phyloP scores from a whole-genome alignment of 75 land plant species.

The Sequoiadendron giganteum region DNA sequence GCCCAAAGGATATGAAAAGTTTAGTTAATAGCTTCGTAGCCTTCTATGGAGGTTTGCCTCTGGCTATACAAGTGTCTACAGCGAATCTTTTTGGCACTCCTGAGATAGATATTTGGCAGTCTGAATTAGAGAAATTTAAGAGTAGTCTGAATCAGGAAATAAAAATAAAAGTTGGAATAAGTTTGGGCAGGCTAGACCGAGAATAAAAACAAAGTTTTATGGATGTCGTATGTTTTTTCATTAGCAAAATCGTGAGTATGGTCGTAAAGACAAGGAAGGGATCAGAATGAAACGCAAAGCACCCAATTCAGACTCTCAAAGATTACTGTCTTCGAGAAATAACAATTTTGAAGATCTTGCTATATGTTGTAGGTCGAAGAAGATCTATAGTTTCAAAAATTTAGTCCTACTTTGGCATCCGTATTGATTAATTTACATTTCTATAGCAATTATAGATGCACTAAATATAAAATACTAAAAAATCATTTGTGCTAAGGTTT shows the following conservation, averaged over 20 bases:
- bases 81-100: neutral
- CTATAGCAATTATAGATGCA: no score
- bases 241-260: neutral
- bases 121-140: neutral
- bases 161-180: neutral
- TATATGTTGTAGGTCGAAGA: no score
- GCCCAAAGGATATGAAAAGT: neutral
- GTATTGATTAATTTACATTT: no score
- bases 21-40: neutral
- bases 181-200: neutral
- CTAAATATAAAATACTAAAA: no score
- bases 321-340: neutral
- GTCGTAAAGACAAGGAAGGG: neutral
- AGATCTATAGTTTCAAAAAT: no score
- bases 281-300: neutral
- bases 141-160: neutral
- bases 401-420: no score
- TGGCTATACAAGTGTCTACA: neutral
- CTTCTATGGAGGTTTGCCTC: neutral
- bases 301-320: neutral
- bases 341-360: no score
- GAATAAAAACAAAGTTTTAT: neutral
- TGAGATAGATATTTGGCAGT: neutral
- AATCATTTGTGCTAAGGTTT: no score
- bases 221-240: neutral